A percentile compares a stretch with the other conserved stretches of the same genome.
Evolutionary conservation across 2,329 filamentous ascomycete species (phyloP).

Genomic region (Aspergillus pseudoviridinutans): DNA sequence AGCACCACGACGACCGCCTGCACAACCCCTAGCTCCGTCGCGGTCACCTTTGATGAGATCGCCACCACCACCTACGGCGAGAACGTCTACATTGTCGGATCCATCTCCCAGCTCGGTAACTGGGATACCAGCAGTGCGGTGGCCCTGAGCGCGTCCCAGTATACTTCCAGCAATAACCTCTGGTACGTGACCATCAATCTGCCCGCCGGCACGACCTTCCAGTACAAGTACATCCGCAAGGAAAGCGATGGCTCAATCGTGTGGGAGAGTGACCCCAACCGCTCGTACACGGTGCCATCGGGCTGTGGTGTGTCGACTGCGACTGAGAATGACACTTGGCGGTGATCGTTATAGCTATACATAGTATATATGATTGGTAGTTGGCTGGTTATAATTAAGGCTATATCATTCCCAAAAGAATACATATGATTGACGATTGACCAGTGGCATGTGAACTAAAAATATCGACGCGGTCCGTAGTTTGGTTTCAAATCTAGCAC

Average conservation of each 20-base stretch:
- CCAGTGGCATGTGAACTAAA: not conserved
- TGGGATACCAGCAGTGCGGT: conserved; percentile 58
- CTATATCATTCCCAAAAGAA: not conserved
- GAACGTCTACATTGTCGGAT: conserved; percentile 63
- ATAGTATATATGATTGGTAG: not conserved
- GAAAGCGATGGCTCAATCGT: conserved; percentile 50
- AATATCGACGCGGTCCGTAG: not conserved
- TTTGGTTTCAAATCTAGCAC: not conserved
- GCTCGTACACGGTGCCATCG: conserved; percentile 38
- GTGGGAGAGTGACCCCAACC: conserved; percentile 61
- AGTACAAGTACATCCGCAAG: conserved; percentile 68
- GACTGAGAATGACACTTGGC: conserved; percentile 39
- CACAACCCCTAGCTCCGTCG: conserved; percentile 41
- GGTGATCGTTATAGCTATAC: conserved; percentile 10
- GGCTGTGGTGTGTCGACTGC: conserved; percentile 29
- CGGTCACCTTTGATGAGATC: conserved; percentile 60
- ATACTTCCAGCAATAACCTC: conserved; percentile 56
- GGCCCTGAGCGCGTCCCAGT: conserved; percentile 55
- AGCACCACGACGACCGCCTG: conserved; percentile 8
- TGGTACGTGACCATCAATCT: conserved; percentile 60
- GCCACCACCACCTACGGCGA: conserved; percentile 59
- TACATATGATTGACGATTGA: not conserved
- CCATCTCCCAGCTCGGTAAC: conserved; percentile 54
- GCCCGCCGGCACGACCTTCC: conserved; percentile 51
- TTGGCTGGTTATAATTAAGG: not conserved